A percentile compares a stretch with the other conserved stretches of the same genome.
Evolutionary conservation across 768 basidiomycete genomes (phyloP).

Genomic region (Kondoa subrosea): DNA sequence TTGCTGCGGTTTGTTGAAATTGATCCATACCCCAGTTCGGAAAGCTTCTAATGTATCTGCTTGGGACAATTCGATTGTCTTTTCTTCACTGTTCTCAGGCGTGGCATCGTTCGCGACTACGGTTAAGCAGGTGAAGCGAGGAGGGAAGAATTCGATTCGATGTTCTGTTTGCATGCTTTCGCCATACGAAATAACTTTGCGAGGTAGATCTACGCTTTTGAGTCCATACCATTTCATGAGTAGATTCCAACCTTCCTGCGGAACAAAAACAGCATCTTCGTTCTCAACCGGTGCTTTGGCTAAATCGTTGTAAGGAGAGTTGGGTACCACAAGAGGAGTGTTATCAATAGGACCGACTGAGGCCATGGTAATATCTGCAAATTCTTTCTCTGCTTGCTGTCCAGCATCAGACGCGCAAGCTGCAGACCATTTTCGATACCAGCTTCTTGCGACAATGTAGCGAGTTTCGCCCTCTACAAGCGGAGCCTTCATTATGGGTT

Average conservation of each 20-base stretch:
- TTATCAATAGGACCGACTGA: conserved; percentile 55
- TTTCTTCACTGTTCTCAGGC: not conserved
- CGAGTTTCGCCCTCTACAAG: conserved; percentile 57
- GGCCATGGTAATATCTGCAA: conserved; percentile 36
- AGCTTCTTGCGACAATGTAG: conserved; percentile 54
- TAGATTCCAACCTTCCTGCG: conserved; percentile 51
- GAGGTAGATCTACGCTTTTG: conserved; percentile 43
- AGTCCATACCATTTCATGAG: conserved; percentile 61
- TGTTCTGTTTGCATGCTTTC: conserved; percentile 42
- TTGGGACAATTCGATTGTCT: not conserved
- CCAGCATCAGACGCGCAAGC: conserved; percentile 44
- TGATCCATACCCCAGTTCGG: conserved; percentile 46
- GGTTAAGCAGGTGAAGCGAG: conserved; percentile 39
- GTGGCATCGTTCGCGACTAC: conserved; percentile 20
- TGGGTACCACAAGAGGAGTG: conserved; percentile 43
- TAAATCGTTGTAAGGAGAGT: conserved; percentile 38
- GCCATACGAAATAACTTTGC: conserved; percentile 43
- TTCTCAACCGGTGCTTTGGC: conserved; percentile 42
- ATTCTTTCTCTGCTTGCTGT: conserved; percentile 40
- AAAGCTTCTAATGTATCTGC: conserved; percentile 13
- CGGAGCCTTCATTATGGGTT: not conserved
- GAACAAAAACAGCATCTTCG: conserved; percentile 54
- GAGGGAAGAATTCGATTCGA: conserved; percentile 56
- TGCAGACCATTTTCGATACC: conserved; percentile 60
- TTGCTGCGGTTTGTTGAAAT: conserved; percentile 25